A percentile compares a stretch with the other conserved stretches of the same genome.
Conservation (phyloP, 352 stramenopile genomes). For the Pythium phragmitis region DNA sequence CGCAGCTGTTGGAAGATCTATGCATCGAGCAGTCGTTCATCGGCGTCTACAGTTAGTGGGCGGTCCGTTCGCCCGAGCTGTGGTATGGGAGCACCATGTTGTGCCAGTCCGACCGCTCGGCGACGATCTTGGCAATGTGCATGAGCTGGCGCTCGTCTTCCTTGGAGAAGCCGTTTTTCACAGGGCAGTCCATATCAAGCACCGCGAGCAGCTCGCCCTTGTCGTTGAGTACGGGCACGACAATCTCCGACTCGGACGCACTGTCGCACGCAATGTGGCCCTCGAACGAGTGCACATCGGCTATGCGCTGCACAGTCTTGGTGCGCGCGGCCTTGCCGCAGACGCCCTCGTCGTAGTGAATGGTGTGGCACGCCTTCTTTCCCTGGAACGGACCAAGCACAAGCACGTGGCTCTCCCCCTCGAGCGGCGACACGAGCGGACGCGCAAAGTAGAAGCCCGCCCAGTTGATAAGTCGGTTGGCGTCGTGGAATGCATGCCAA, state of each 20-base stretch:
- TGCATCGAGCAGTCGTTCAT: not conserved
- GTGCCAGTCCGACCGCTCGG: conserved; percentile 63
- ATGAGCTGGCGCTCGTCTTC: conserved; percentile 71
- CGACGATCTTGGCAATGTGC: conserved; percentile 52
- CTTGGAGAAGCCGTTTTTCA: conserved; percentile 65
- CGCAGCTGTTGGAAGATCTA: not conserved
- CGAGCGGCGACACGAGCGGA: conserved; percentile 55
- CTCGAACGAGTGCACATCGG: conserved; percentile 71
- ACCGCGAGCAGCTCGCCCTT: conserved; percentile 68
- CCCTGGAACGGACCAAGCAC: conserved; percentile 80
- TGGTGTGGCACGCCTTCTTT: conserved; percentile 80
- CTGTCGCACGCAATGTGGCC: conserved; percentile 84
- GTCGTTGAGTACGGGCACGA: conserved; percentile 69
- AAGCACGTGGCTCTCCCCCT: conserved; percentile 54
- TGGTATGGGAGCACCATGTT: conserved; percentile 53
- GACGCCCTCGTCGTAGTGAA: conserved; percentile 71
- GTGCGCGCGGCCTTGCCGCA: conserved; percentile 65
- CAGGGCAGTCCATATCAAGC: conserved; percentile 77
- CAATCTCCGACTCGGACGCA: conserved; percentile 79
- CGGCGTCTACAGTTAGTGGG: not conserved
- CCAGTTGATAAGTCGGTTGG: conserved; percentile 74
- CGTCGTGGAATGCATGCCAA: conserved; percentile 75
- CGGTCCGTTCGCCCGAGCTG: conserved; percentile 6
- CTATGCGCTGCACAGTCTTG: conserved; percentile 70
- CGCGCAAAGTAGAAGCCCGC: conserved; percentile 80